phyloP scores from a whole-genome alignment of 2,329 filamentous ascomycete genomes.

The Pyrenophora graminea region DNA sequence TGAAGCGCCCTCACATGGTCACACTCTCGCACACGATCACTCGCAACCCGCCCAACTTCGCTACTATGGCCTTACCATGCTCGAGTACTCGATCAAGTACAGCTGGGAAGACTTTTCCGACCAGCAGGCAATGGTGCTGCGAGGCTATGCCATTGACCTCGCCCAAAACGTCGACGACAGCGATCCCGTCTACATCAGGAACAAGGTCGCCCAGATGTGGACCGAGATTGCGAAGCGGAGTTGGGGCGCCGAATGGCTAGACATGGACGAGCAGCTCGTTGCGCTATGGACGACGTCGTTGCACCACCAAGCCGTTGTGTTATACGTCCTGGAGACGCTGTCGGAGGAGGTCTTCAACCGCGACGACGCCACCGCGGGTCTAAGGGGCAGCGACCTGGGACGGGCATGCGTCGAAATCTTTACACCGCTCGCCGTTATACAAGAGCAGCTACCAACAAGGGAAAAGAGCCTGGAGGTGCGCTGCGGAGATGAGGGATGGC shows the following conservation, averaged over 20 bases:
- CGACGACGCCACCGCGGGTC: conserved; percentile 82
- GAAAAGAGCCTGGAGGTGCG: conserved; percentile 72
- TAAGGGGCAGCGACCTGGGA: conserved; percentile 82
- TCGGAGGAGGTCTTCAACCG: conserved; percentile 93
- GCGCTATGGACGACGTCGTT: conserved; percentile 71
- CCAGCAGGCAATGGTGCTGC: conserved; percentile 69
- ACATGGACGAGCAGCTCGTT: conserved; percentile 86
- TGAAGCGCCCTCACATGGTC: conserved; percentile 84
- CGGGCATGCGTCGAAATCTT: conserved; percentile 93
- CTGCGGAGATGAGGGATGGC: conserved; percentile 83
- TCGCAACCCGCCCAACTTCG: conserved; percentile 79
- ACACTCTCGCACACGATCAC: conserved; percentile 75
- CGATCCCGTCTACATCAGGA: conserved; percentile 82
- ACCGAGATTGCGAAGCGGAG: conserved; percentile 90
- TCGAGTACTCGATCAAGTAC: conserved; percentile 88
- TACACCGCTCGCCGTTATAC: conserved; percentile 75
- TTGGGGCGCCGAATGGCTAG: conserved; percentile 91
- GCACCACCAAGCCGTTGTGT: conserved; percentile 80
- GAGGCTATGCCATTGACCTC: conserved; percentile 77
- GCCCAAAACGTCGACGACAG: conserved; percentile 70
- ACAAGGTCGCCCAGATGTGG: conserved; percentile 95
- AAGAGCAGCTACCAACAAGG: conserved; percentile 75
- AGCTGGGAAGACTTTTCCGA: conserved; percentile 74
- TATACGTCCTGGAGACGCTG: conserved; percentile 85
- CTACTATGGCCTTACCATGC: conserved; percentile 89